A percentile compares a stretch with the other conserved stretches of the same genome.
These are phyloP conservation scores for Zygnema circumcarinatum DNA, from an alignment of 139 green algal genomes.

Conservation along the genomic window DNA sequence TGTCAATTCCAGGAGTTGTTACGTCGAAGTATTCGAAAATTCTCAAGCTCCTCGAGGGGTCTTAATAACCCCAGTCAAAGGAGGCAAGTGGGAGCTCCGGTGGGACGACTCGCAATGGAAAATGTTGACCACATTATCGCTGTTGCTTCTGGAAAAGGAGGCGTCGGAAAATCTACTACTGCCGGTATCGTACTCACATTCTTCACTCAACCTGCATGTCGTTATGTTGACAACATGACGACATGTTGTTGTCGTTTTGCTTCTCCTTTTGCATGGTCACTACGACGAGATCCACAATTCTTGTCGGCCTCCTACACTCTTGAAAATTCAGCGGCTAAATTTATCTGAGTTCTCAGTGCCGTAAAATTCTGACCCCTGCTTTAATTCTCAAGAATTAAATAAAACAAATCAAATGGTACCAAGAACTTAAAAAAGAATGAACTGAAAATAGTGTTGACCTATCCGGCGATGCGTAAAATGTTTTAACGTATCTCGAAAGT, in stretches of 20 bases:
- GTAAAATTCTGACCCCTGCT: too few relatives aligned
- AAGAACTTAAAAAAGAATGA: too few relatives aligned
- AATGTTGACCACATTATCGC: conserved; percentile 83
- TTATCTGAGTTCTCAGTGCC: too few relatives aligned
- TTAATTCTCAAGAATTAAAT: too few relatives aligned
- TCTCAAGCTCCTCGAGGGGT: neutral
- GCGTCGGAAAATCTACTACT: conserved; percentile 91
- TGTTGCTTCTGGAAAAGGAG: conserved; percentile 90
- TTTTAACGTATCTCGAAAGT: too few relatives aligned
- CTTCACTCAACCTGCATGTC: neutral
- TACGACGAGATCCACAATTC: neutral
- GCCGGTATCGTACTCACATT: conserved; percentile 65
- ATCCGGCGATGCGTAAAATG: too few relatives aligned
- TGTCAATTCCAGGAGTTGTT: neutral
- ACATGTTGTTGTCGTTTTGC: neutral
- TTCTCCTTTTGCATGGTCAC: neutral
- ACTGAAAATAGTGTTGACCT: too few relatives aligned
- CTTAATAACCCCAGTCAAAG: neutral
- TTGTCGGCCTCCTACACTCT: too few relatives aligned
- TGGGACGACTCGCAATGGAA: neutral
- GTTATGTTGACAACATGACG: neutral
- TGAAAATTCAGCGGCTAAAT: too few relatives aligned
- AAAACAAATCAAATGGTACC: too few relatives aligned
- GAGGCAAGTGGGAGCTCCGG: neutral
- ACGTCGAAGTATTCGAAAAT: neutral